A percentile compares a stretch with the other conserved stretches of the same genome.
Evolutionary conservation across 192 early-diverging fungal species (phyloP).

Genomic region (Backusella westeae): DNA sequence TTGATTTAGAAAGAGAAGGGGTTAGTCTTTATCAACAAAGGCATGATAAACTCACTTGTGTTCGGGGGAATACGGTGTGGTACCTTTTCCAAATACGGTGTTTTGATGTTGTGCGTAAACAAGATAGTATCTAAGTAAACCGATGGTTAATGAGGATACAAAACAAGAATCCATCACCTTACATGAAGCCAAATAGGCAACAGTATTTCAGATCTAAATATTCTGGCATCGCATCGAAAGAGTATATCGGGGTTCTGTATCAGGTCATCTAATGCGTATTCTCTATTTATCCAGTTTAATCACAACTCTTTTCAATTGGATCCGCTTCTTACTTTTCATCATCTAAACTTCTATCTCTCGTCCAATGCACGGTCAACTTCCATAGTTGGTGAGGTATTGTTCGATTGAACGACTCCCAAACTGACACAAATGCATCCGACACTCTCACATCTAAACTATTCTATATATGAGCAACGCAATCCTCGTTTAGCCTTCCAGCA

Average conservation of each 20-base stretch:
- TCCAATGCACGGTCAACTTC: slow-evolving; percentile 26
- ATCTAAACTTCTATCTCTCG: not conserved
- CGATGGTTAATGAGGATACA: not conserved
- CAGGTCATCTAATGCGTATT: slow-evolving; percentile 23
- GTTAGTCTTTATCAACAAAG: not conserved
- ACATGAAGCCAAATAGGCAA: slow-evolving; percentile 42
- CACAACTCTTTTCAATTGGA: not conserved
- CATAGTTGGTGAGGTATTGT: slow-evolving; percentile 33
- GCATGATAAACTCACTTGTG: not conserved
- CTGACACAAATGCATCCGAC: slow-evolving; percentile 24
- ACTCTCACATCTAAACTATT: not conserved
- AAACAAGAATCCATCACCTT: not conserved
- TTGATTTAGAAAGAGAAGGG: not conserved
- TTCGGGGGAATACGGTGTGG: slow-evolving; percentile 30
- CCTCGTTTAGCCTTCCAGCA: too few species aligned
- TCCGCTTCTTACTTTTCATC: not conserved
- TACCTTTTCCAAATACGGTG: slow-evolving; percentile 32
- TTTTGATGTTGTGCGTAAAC: slow-evolving; percentile 22
- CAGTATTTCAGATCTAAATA: slow-evolving; percentile 53
- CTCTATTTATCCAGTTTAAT: not conserved
- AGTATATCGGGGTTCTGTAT: slow-evolving; percentile 56
- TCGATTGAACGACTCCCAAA: slow-evolving; percentile 37
- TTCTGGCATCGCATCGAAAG: slow-evolving; percentile 49
- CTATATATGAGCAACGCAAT: not conserved
- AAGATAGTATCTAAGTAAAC: slow-evolving; percentile 11